Evolutionary conservation across 352 stramenopile genomes (phyloP).

Genomic region (Phytophthora hibernalis): DNA sequence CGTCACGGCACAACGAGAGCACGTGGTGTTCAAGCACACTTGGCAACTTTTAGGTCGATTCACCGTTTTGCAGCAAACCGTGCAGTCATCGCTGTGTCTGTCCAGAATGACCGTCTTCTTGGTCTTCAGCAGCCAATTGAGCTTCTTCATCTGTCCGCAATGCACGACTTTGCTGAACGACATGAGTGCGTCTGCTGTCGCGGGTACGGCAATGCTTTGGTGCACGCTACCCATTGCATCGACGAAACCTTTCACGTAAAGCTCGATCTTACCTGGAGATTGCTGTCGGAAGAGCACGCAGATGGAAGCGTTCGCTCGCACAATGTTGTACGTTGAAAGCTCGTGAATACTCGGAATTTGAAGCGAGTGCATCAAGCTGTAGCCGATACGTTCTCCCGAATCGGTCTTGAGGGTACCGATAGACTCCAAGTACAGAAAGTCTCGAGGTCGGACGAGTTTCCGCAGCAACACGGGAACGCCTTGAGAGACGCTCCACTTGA

Average conservation of each 20-base stretch:
- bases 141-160: conserved; percentile 52
- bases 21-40: conserved; percentile 32
- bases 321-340: conserved; percentile 38
- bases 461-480: conserved; percentile 39
- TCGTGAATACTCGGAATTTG: conserved; percentile 45
- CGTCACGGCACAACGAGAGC: conserved; percentile 28
- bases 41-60: conserved; percentile 23
- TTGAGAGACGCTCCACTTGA: conserved; percentile 53
- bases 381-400: conserved; percentile 47
- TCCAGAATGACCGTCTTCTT: conserved; percentile 31
- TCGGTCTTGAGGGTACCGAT: conserved; percentile 35
- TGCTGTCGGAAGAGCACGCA: conserved; percentile 51
- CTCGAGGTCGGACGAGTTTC: conserved; percentile 47
- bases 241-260: conserved; percentile 48
- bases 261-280: conserved; percentile 38
- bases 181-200: conserved; percentile 33
- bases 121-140: conserved; percentile 39
- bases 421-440: conserved; percentile 59
- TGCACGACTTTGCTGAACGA: conserved; percentile 31
- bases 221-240: conserved; percentile 36
- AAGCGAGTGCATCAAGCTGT: conserved; percentile 57
- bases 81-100: conserved; percentile 16
- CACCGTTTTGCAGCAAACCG: conserved; percentile 22
- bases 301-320: conserved; percentile 53
- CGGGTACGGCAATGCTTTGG: conserved; percentile 18